These are phyloP conservation scores for Euphorbia tirucalli DNA, from an alignment of 345 rosid genomes.

Conservation along the genomic window DNA sequence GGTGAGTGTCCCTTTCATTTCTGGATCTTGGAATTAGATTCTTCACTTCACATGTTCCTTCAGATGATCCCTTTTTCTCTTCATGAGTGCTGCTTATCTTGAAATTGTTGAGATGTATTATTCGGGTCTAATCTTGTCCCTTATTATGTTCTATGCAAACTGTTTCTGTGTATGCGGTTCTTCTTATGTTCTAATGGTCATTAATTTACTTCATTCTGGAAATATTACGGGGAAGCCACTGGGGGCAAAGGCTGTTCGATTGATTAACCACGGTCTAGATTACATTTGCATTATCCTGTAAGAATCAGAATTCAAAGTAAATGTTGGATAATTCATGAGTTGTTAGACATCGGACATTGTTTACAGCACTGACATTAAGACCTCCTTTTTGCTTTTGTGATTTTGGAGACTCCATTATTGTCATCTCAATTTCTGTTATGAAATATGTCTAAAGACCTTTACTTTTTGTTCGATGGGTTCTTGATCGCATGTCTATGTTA, in stretches of 20 bases:
- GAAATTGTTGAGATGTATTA: constrained; percentile 1
- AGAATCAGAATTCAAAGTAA: background rate
- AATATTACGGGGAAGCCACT: no score
- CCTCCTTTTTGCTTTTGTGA: background rate
- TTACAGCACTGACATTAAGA: background rate
- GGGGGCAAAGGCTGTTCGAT: background rate
- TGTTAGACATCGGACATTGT: background rate
- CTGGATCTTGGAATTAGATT: constrained; percentile 21
- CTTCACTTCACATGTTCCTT: constrained; percentile 3
- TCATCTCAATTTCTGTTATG: background rate
- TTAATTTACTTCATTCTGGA: background rate
- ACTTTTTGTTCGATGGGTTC: background rate
- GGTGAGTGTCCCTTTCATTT: constrained; percentile 18
- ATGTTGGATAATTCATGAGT: no score
- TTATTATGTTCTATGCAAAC: constrained; percentile 15
- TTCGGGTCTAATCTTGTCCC: constrained; percentile 16
- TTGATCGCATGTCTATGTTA: background rate
- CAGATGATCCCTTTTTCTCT: constrained; percentile 16
- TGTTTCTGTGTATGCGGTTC: constrained; percentile 6
- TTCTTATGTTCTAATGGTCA: constrained; percentile 1
- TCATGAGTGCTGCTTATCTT: constrained; percentile 5
- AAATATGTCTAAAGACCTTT: background rate
- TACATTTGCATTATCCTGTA: background rate
- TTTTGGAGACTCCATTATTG: background rate
- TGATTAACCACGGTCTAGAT: background rate